phyloP scores from a whole-genome alignment of 2,329 filamentous ascomycete genomes.

The Cryphonectria carpinicola region DNA sequence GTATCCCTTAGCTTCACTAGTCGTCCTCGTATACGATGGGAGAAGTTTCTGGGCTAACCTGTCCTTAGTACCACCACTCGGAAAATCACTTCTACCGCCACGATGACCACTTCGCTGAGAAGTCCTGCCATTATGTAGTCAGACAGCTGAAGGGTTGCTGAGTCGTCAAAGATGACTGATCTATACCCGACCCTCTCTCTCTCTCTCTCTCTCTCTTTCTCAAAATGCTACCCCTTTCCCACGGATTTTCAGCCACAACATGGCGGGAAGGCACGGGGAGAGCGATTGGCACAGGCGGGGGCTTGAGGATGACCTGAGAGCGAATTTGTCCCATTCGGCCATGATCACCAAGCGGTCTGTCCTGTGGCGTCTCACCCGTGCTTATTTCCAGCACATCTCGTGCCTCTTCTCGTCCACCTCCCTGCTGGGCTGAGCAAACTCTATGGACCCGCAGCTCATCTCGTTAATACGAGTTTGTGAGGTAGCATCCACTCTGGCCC shows the following conservation, averaged over 20 bases:
- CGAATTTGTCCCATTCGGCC: too few relatives aligned
- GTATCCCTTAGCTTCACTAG: too few relatives aligned
- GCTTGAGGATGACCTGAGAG: background rate
- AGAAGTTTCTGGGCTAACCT: too few relatives aligned
- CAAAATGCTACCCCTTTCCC: background rate
- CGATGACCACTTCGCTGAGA: too few relatives aligned
- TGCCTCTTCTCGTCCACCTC: background rate
- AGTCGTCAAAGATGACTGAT: background rate
- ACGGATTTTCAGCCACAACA: background rate
- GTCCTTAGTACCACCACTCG: too few relatives aligned
- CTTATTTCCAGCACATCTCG: background rate
- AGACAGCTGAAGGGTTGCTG: background rate
- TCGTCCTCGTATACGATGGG: too few relatives aligned
- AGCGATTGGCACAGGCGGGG: background rate
- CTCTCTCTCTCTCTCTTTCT: too few relatives aligned
- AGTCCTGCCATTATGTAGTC: background rate
- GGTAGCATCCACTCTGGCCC: background rate
- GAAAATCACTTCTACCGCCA: too few relatives aligned
- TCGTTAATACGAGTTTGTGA: background rate
- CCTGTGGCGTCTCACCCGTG: background rate
- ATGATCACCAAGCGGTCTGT: background rate
- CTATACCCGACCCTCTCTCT: too few relatives aligned
- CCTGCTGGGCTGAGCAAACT: slow-evolving; percentile 1
- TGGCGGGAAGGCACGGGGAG: background rate
- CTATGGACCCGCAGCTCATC: background rate